These are phyloP conservation scores for Chlamydomonas applanata DNA, from an alignment of 139 green algal genomes.

Conservation along the genomic window DNA sequence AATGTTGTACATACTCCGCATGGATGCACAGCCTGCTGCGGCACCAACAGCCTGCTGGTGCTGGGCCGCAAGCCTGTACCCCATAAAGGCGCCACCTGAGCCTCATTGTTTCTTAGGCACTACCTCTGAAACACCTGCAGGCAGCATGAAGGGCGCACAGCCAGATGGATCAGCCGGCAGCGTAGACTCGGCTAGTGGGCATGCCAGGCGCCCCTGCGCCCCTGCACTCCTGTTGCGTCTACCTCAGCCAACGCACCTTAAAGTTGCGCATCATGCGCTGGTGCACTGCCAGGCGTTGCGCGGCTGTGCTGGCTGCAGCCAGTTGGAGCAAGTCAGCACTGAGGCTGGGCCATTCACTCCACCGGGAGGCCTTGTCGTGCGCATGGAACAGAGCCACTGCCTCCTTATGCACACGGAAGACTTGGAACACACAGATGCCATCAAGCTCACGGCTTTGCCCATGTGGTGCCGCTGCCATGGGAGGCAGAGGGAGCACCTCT, in stretches of 20 bases:
- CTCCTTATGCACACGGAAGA: slow-evolving; percentile 36
- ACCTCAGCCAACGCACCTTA: slow-evolving; percentile 17
- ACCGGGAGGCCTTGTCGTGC: slow-evolving; percentile 29
- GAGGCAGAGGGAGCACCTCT: background rate
- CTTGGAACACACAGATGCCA: slow-evolving; percentile 37
- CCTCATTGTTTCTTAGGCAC: too few relatives aligned
- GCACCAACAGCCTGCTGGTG: too few relatives aligned
- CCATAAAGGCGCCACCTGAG: too few relatives aligned
- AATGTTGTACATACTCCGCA: too few relatives aligned
- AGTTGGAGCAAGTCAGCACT: slow-evolving; percentile 31
- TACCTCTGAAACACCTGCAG: too few relatives aligned
- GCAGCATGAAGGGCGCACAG: too few relatives aligned
- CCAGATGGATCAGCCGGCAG: too few relatives aligned
- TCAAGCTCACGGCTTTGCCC: slow-evolving; percentile 15
- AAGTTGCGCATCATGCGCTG: slow-evolving; percentile 66
- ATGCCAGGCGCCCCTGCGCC: too few relatives aligned
- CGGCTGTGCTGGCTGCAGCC: background rate
- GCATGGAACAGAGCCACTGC: slow-evolving; percentile 49
- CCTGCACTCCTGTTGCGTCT: too few relatives aligned
- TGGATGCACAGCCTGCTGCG: too few relatives aligned
- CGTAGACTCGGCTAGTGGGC: too few relatives aligned
- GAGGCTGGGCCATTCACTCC: slow-evolving; percentile 51
- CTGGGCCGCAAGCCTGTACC: too few relatives aligned
- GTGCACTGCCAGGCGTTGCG: slow-evolving; percentile 27
- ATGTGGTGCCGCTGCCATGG: background rate